phyloP scores from a whole-genome alignment of 2,329 filamentous ascomycete genomes.

The Fusarium sp. region DNA sequence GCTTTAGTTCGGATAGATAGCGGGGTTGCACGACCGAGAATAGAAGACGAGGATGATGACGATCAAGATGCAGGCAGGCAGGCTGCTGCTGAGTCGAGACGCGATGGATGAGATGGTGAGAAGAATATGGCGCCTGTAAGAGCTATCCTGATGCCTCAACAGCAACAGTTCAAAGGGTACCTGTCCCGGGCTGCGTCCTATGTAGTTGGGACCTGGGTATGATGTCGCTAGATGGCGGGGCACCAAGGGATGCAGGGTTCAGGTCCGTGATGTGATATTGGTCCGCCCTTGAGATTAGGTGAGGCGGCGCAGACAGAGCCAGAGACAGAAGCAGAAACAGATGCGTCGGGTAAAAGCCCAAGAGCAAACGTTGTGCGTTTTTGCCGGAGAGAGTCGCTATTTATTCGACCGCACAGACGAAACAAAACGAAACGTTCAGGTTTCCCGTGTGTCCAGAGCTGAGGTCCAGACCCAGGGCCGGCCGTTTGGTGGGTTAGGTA shows the following conservation, averaged over 20 bases:
- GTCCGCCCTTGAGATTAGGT: conserved; percentile 24
- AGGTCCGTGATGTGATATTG: conserved; percentile 32
- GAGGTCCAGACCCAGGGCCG: not conserved
- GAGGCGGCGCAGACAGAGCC: conserved; percentile 10
- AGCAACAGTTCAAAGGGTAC: not conserved
- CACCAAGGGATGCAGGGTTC: conserved; percentile 34
- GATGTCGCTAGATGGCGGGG: conserved; percentile 19
- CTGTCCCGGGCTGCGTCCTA: conserved; percentile 13
- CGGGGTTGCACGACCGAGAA: conserved; percentile 34
- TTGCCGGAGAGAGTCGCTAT: conserved; percentile 17
- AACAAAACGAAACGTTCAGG: not conserved
- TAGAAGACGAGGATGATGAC: conserved; percentile 17
- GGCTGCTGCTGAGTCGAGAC: not conserved
- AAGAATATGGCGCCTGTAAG: not conserved
- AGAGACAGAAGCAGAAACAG: not conserved
- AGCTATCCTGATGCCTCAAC: conserved; percentile 7
- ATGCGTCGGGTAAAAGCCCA: not conserved
- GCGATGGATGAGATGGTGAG: conserved; percentile 8
- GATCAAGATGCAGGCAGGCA: not conserved
- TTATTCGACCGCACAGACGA: conserved; percentile 28
- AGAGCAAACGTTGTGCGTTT: not conserved
- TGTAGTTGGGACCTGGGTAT: conserved; percentile 6
- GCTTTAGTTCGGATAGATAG: conserved; percentile 29
- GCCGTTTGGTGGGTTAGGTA: not conserved
- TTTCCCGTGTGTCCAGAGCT: not conserved